phyloP scores from a whole-genome alignment of 495 filamentous ascomycete genomes.

The Aspergillus sclerotiicarbonarius region DNA sequence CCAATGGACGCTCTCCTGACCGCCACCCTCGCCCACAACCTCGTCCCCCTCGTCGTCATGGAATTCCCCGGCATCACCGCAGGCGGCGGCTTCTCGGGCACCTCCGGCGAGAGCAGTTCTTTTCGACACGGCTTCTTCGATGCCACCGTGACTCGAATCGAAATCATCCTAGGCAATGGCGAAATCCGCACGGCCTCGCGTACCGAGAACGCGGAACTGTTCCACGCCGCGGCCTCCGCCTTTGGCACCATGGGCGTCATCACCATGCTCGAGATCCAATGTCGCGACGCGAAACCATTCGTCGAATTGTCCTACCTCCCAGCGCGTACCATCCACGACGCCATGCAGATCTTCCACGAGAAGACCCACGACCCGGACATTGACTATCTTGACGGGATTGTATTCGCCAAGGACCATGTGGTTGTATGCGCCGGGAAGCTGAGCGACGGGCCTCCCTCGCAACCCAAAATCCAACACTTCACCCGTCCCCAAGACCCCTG shows the following conservation, averaged over 20 bases:
- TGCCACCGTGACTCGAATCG: conserved; percentile 45
- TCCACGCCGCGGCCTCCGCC: conserved; percentile 51
- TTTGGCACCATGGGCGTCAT: conserved; percentile 54
- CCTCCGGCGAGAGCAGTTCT: conserved; percentile 52
- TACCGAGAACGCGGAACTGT: conserved; percentile 43
- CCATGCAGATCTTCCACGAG: conserved; percentile 35
- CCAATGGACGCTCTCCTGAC: conserved; percentile 49
- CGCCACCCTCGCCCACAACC: conserved; percentile 37
- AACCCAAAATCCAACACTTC: conserved; percentile 35
- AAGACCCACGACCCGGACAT: conserved; percentile 31
- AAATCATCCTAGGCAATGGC: conserved; percentile 55
- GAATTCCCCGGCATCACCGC: conserved; percentile 59
- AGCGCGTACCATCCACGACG: conserved; percentile 34
- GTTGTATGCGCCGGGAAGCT: conserved; percentile 51
- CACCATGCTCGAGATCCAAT: conserved; percentile 52
- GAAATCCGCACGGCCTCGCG: conserved; percentile 40
- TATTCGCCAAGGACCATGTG: conserved; percentile 42
- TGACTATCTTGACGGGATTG: conserved; percentile 57
- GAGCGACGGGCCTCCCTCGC: conserved; percentile 22
- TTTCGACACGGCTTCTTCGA: conserved; percentile 60
- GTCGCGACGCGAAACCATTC: conserved; percentile 44
- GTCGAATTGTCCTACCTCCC: conserved; percentile 52
- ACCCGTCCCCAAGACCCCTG: conserved; percentile 52
- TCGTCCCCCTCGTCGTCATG: conserved; percentile 56
- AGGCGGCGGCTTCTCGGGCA: conserved; percentile 56